Base-by-base conservation (phyloP, 108 stramenopile species). In the Licmophora abbreviata region DNA sequence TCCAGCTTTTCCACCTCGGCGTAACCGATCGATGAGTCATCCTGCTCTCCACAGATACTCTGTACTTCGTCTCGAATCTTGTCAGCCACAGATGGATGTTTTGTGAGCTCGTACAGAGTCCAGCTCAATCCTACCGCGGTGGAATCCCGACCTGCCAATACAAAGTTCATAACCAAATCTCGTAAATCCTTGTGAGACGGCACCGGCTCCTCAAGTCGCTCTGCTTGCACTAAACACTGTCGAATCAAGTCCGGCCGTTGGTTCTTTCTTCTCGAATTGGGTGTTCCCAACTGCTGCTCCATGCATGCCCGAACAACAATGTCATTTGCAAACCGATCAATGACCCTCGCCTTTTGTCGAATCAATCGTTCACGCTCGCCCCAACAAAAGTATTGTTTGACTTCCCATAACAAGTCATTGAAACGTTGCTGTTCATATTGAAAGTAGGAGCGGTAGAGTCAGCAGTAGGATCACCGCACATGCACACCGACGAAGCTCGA, bases 111-210 rank as follows among this genome's bases (percentile, higher is more conserved):
- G 31, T 62, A 70, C 10, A 69, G 25, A 20, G 76, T 33, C 71
- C 75, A 82, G 14, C 60, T 52, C 3, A 82, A 31, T 8, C 72
- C 66, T 4, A 58, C 58, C 0, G 74, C 74, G n/a, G 73, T 77
- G 4, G 81, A 77, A 49, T 82, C 81, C 0, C 81, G 30, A 11
- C 81, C 81, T 30, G 73, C 81, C 29, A 82, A 49, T 20, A 77
- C 12, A 33, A 77, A 56, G 35, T 59, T 72, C 60, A 82, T 59
- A 7, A 82, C 51, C 1, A 82, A 40, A 40, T 77, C 70, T n/a
- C 73, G 62, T 18, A 77, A 49, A 43, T 59, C 64, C 22, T 44
- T 46, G 50, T 70, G 52, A 10, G 60, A 26, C 12, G 41, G 38
- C 37, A 27, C 24, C 7, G 10, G 5, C 11, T 23, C 17, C n/a